These are phyloP conservation scores for Colletotrichum lindemuthianum DNA, from an alignment of 2,329 filamentous ascomycete species.

Conservation along the genomic window DNA sequence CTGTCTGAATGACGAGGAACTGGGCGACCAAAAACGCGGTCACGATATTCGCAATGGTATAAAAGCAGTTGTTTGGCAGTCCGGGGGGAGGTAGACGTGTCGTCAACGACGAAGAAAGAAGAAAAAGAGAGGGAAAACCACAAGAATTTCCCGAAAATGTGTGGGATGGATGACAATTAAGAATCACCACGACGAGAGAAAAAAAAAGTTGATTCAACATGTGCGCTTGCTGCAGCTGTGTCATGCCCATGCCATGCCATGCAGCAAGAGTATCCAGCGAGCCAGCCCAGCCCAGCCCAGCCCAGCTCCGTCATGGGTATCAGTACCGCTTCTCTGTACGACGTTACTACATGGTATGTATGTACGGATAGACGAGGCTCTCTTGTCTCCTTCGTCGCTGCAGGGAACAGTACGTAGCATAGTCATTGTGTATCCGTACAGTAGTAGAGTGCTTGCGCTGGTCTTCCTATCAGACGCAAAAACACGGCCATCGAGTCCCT, in stretches of 20 bases:
- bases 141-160: slow-evolving; percentile 1
- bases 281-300: slow-evolving; percentile 6
- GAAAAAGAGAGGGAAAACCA: slow-evolving; percentile 6
- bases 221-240: slow-evolving; percentile 32
- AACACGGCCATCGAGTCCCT: slow-evolving; percentile 8
- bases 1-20: background rate
- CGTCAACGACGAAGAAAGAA: slow-evolving; percentile 28
- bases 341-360: background rate
- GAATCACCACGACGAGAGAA: slow-evolving; percentile 5
- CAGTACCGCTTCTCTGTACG: background rate
- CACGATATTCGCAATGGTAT: background rate
- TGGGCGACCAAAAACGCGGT: background rate
- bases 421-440: too few species aligned
- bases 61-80: slow-evolving; percentile 11
- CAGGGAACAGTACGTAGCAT: slow-evolving; percentile 6
- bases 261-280: slow-evolving; percentile 27
- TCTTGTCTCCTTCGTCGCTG: background rate
- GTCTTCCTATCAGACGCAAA: slow-evolving; percentile 33
- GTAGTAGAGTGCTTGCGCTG: background rate
- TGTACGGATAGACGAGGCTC: slow-evolving; percentile 3
- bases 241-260: slow-evolving; percentile 31
- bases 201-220: slow-evolving; percentile 32
- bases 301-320: background rate
- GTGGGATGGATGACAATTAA: slow-evolving; percentile 31
- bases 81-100: slow-evolving; percentile 22